Evolutionary conservation across 78 protist genomes (phyloP).

Genomic region (Planoprotostelium fungivorum): DNA sequence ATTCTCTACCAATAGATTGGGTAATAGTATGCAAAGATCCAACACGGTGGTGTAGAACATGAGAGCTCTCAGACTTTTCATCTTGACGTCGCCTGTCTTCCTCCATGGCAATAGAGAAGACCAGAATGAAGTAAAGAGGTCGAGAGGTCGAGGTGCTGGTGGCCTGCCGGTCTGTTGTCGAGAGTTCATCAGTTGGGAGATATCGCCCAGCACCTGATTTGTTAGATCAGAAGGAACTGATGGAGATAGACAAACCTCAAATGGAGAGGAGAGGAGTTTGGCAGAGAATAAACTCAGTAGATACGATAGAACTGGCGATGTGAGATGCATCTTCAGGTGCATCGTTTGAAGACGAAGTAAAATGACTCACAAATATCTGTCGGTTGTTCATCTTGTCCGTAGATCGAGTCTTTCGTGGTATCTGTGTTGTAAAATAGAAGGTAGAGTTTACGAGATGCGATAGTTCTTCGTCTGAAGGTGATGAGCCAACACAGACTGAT

Average conservation of each 20-base stretch:
- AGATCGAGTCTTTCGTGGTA: neutral
- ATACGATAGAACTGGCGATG: neutral
- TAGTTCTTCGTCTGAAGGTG: neutral
- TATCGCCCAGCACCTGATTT: neutral
- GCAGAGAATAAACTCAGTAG: neutral
- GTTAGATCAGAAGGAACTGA: neutral
- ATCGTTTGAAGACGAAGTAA: too few species aligned
- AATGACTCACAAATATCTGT: neutral
- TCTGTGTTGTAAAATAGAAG: neutral
- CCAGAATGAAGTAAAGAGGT: neutral
- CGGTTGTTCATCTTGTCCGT: neutral
- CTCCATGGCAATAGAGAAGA: neutral
- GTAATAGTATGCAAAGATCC: neutral
- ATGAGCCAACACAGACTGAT: neutral
- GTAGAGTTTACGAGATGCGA: neutral
- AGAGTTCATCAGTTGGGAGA: neutral
- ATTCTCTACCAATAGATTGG: neutral
- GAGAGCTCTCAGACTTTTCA: neutral
- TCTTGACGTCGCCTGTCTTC: neutral
- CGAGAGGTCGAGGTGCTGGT: neutral
- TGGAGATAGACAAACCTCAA: neutral
- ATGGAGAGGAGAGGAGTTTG: neutral
- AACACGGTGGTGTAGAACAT: neutral
- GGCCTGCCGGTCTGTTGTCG: neutral
- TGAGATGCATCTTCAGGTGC: too few species aligned